phyloP scores from a whole-genome alignment of 345 rosid genomes.

The Salix purpurea region DNA sequence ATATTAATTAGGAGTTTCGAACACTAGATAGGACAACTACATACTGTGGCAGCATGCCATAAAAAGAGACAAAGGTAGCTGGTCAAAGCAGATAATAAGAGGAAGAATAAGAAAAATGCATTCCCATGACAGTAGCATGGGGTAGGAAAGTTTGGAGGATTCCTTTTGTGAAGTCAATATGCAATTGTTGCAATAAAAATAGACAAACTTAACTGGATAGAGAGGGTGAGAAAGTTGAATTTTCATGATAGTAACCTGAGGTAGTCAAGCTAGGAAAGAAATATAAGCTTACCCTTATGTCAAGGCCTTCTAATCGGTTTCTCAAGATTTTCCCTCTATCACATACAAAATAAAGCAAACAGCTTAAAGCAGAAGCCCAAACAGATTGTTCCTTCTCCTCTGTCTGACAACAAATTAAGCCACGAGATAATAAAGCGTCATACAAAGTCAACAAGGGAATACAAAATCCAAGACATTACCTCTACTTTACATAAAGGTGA shows the following conservation, averaged over 20 bases:
- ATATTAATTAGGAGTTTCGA: not conserved
- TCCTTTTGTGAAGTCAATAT: not conserved
- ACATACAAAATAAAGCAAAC: constrained; percentile 90
- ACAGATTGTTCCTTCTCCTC: constrained; percentile 89
- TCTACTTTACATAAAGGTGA: constrained; percentile 3
- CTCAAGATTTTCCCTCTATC: constrained; percentile 85
- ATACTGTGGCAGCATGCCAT: not conserved
- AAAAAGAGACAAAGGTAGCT: not conserved
- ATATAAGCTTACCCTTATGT: constrained; percentile 73
- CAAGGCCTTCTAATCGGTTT: constrained; percentile 81
- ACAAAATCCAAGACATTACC: not conserved
- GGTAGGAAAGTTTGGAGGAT: not conserved
- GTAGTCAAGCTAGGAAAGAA: constrained; percentile 3
- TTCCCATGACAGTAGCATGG: not conserved
- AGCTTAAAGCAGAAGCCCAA: constrained; percentile 96
- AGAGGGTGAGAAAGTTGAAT: not conserved
- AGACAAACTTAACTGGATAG: not conserved
- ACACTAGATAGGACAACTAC: not conserved
- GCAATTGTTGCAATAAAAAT: not conserved
- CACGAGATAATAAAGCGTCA: not conserved
- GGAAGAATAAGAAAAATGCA: not conserved
- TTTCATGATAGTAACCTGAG: not conserved
- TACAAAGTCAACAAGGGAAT: constrained; percentile 1
- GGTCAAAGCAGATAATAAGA: not conserved
- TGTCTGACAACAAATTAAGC: constrained; percentile 34